Evolutionary conservation across 2,329 filamentous ascomycete genomes (phyloP), one percentile per base, ranked within the genome.

Genomic region (Alternaria sp.): DNA sequence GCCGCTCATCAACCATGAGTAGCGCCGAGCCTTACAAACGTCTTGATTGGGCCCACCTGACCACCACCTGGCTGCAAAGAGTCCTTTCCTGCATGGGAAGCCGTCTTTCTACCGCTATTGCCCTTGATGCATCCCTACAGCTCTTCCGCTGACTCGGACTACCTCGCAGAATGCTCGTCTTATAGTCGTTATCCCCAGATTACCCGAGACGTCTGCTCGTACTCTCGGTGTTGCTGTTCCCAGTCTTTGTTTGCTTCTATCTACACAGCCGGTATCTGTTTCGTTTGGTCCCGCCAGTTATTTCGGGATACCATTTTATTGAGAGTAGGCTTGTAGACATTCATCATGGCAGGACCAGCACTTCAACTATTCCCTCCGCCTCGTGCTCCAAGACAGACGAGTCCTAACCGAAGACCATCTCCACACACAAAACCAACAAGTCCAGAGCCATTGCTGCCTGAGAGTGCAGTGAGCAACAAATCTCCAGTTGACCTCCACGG

Each of bases 281-380:
- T 60, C 45, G 45, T 62, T 59, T 59, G 52, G 48, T 60, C 57
- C 38, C 30, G 56, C 53, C 51, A 50, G 38, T 63, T 69, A 67
- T 64, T 72, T 70, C 63, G 60, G 68, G 61, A 59, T 46, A 46
- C 44, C 54, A 22, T 30, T 63, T 60, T 43, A 54, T 66, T 51
- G 14, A 63, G 62, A 70, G 61, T 50, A 64, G 62, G 28, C 58
- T 54, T 49, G 32, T 25, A 50, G 28, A 41, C 55, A 52, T 32
- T 71, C 69, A 73, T 54, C 30, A 79, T 79, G 76, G 71, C 75
- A 28, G 75, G 74, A 50, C 70, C 71, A 55, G 74, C 69, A 44
- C 68, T 80, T 60, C 77, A 79, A 60, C 60, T 80, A 51, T 79
- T 80, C 60, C 78, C 77, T 68, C 77, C 77, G 27, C 75, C 74